phyloP scores from a whole-genome alignment of 148 eudicot genomes.

The Tetragonia tetragonoides region DNA sequence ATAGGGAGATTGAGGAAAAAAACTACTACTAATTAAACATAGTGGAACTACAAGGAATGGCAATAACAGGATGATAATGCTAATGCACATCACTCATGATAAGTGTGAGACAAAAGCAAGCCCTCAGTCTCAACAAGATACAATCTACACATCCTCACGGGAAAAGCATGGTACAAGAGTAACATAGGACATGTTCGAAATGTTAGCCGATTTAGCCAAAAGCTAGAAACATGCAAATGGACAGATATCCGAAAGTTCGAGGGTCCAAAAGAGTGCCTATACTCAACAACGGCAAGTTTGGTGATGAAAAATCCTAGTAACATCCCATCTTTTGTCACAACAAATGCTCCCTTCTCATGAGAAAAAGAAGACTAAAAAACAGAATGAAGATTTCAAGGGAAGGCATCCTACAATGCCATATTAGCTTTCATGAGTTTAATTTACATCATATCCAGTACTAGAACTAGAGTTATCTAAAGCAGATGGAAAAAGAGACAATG shows the following conservation, averaged over 20 bases:
- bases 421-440: no score
- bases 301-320: not conserved
- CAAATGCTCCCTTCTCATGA: not conserved
- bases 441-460: not conserved
- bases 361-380: not conserved
- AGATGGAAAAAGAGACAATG: not conserved
- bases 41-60: not conserved
- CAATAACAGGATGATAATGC: not conserved
- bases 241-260: not conserved
- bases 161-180: conserved; percentile 15
- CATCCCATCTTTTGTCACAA: not conserved
- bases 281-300: not conserved
- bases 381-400: not conserved
- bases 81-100: not conserved
- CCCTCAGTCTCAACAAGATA: conserved; percentile 4
- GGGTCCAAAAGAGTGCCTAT: not conserved
- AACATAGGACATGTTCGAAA: not conserved
- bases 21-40: not conserved
- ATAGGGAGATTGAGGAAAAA: not conserved
- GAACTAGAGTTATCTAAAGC: not conserved
- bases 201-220: not conserved
- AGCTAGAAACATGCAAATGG: not conserved
- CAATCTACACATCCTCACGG: conserved; percentile 4
- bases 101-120: not conserved
- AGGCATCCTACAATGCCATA: not conserved